These are phyloP conservation scores for Sphaerobolus stellatus DNA, from an alignment of 1,284 basidiomycete species.

Conservation along the genomic window DNA sequence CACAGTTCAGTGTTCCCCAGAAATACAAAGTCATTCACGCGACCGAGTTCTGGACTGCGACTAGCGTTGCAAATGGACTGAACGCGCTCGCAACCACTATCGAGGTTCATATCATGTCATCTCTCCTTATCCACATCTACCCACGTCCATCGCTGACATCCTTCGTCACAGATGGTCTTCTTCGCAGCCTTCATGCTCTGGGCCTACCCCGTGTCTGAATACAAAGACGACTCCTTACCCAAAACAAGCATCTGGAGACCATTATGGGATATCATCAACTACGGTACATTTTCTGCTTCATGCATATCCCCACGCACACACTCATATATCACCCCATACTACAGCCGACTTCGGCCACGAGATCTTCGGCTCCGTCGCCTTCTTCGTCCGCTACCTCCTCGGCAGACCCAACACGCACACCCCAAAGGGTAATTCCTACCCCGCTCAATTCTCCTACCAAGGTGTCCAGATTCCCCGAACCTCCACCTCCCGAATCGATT, in stretches of 20 bases:
- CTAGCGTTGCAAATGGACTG: slow-evolving; percentile 79
- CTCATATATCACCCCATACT: neutral
- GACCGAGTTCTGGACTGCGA: slow-evolving; percentile 75
- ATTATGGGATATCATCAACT: too few relatives aligned
- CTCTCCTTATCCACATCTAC: neutral
- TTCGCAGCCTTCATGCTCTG: slow-evolving; percentile 77
- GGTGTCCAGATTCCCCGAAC: too few relatives aligned
- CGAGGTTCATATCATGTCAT: slow-evolving; percentile 49
- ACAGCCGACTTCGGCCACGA: slow-evolving; percentile 65
- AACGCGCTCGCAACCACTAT: slow-evolving; percentile 80
- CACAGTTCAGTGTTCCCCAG: slow-evolving; percentile 54
- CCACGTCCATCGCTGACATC: neutral
- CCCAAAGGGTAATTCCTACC: neutral
- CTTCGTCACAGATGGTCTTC: slow-evolving; percentile 66
- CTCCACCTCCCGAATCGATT: neutral
- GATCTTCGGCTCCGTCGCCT: slow-evolving; percentile 60
- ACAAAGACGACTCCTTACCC: slow-evolving; percentile 41
- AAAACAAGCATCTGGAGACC: slow-evolving; percentile 60
- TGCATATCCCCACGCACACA: too few relatives aligned
- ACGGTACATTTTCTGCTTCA: too few relatives aligned
- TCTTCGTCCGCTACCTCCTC: slow-evolving; percentile 52
- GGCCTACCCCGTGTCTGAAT: slow-evolving; percentile 76
- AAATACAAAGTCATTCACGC: slow-evolving; percentile 63
- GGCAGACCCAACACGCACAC: slow-evolving; percentile 43
- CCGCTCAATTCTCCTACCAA: too few relatives aligned